Evolutionary conservation across 169 alveolate genomes (phyloP).

Genomic region (Perkinsus marinus): DNA sequence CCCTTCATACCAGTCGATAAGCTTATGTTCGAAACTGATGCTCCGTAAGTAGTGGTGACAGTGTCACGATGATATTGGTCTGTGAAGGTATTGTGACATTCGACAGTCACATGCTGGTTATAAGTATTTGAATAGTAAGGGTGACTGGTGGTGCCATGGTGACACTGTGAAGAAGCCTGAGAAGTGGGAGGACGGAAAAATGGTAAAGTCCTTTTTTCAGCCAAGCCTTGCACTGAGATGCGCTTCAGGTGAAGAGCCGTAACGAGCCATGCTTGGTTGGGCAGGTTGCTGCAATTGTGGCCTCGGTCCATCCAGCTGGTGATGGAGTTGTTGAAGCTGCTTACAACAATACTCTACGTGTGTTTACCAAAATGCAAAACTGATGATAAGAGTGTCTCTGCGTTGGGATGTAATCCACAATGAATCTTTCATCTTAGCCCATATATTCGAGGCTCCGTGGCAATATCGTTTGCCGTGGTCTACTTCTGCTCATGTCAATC

Average conservation of each 20-base stretch:
- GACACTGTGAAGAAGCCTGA: not conserved
- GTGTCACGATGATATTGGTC: conserved; percentile 37
- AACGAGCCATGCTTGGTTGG: not conserved
- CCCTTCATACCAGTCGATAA: conserved; percentile 76
- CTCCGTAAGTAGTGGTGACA: not conserved
- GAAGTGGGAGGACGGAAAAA: not conserved
- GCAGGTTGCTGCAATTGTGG: not conserved
- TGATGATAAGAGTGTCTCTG: no score
- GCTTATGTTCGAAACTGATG: conserved; percentile 79
- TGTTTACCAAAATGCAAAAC: not conserved
- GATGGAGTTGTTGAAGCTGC: not conserved
- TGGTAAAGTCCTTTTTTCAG: not conserved
- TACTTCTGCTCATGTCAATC: not conserved
- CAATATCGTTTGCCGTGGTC: not conserved
- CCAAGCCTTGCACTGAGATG: not conserved
- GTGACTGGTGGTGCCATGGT: conserved; percentile 23
- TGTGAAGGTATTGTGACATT: conserved; percentile 89
- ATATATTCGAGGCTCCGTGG: no score
- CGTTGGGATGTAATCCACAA: no score
- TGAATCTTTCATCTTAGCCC: no score
- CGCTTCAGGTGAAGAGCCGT: not conserved
- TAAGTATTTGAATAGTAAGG: conserved; percentile 67
- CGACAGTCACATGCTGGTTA: conserved; percentile 77
- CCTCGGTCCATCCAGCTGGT: not conserved
- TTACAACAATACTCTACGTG: not conserved